A percentile compares a stretch with the other conserved stretches of the same genome.
These are phyloP conservation scores for Medicago ruthenica DNA, from an alignment of 306 rosid species.

Conservation along the genomic window DNA sequence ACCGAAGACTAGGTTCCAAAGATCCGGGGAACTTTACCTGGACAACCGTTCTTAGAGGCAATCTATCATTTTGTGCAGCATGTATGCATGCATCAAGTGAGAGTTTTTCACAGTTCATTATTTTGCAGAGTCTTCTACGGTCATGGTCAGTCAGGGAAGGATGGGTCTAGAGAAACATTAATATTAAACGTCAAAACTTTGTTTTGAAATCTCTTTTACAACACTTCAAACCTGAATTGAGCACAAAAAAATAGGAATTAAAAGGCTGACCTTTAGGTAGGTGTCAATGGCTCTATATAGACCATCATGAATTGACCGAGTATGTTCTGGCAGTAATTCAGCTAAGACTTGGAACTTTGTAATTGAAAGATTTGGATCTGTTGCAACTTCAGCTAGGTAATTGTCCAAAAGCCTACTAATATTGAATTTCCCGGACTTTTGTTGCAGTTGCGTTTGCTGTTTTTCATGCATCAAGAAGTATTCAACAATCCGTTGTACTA, in stretches of 20 bases:
- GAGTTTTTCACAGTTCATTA: constrained; percentile 84
- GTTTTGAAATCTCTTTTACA: constrained; percentile 15
- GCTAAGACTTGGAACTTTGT: constrained; percentile 86
- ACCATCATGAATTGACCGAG: constrained; percentile 79
- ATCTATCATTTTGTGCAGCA: constrained; percentile 92
- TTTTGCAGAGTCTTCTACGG: constrained; percentile 83
- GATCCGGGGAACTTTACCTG: constrained; percentile 65
- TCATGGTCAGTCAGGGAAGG: constrained; percentile 78
- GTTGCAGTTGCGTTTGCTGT: constrained; percentile 65
- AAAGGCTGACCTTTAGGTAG: constrained; percentile 75
- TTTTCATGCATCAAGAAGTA: constrained; percentile 92
- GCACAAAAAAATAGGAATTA: constrained; percentile 36
- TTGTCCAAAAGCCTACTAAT: constrained; percentile 88
- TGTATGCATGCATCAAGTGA: constrained; percentile 94
- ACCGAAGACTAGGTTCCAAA: constrained; percentile 29
- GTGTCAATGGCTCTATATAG: constrained; percentile 93
- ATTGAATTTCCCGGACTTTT: constrained; percentile 62
- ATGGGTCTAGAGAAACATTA: constrained; percentile 66
- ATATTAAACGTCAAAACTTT: constrained; percentile 38
- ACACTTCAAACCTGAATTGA: background rate
- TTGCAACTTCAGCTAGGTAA: constrained; percentile 91
- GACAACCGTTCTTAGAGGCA: constrained; percentile 83
- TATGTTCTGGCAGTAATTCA: constrained; percentile 78
- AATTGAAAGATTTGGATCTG: constrained; percentile 81
- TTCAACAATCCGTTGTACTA: constrained; percentile 84